Conservation (phyloP, 2,329 filamentous ascomycete genomes). For the Exserohilum turcica region DNA sequence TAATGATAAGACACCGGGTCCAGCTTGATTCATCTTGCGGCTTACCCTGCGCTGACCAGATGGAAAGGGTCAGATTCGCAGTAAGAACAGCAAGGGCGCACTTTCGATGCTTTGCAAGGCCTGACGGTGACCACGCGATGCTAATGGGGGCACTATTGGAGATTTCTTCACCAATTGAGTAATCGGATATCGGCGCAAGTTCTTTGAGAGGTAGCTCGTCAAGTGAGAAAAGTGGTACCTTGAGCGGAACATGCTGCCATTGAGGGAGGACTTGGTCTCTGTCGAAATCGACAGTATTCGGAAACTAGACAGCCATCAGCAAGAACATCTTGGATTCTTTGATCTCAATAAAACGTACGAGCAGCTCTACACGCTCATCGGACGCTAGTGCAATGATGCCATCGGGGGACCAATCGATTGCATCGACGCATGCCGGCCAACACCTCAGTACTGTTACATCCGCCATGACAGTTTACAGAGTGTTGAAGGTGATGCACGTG, state of each 20-base stretch:
- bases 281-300: constrained; percentile 37
- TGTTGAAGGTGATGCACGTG: background rate
- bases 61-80: constrained; percentile 60
- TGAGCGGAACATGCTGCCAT: constrained; percentile 50
- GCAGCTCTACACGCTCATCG: constrained; percentile 60
- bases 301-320: constrained; percentile 33
- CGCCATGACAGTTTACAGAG: constrained; percentile 31
- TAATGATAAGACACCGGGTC: constrained; percentile 60
- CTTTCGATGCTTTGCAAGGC: constrained; percentile 59
- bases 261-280: constrained; percentile 39
- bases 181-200: constrained; percentile 54
- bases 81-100: constrained; percentile 62
- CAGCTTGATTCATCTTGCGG: constrained; percentile 53
- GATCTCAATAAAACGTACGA: constrained; percentile 44
- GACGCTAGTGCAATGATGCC: constrained; percentile 63
- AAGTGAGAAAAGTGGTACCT: constrained; percentile 58
- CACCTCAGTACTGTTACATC: constrained; percentile 45
- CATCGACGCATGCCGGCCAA: constrained; percentile 59
- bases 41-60: constrained; percentile 59
- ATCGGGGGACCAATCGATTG: constrained; percentile 64
- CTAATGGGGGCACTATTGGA: constrained; percentile 57
- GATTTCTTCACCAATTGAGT: constrained; percentile 64
- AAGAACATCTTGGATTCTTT: background rate
- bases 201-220: constrained; percentile 54
- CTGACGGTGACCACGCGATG: constrained; percentile 62